Base-by-base conservation (phyloP, 169 alveolate species). In the Cryptosporidium felis region DNA sequence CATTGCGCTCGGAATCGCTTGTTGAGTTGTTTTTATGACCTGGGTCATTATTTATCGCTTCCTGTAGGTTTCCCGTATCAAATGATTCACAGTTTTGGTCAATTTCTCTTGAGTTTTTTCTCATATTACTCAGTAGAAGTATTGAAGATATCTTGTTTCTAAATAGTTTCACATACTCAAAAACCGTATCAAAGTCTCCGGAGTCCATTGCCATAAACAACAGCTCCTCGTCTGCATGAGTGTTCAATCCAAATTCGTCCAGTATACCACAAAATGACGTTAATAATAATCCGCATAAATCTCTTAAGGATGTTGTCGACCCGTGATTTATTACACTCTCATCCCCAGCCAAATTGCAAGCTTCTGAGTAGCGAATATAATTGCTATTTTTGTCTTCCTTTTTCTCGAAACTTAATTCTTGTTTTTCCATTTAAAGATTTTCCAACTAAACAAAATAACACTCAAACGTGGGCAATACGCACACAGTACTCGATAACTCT, bases 251-350 rank as follows among this genome's bases (percentile, higher is more conserved):
- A 18, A 74, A 53, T 0, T 74, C 85, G 28, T 74, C 74, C 28
- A 74, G 41, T 21, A 74, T 74, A 74, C 85, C 67, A 38, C 85
- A 74, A 51, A 74, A 74, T 32, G 85, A 74, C 18, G 85, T 53
- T 38, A 74, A 49, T 12, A 74, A 41, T 12, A 74, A 34, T 49
- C 34, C 40, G 28, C 85, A 74, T 18, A 74, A 56, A n/a, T 74
- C 65, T 10, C 40, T 67, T 14, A 49, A 30, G 8, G 61, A 45
- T n/a, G n/a, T n/a, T n/a, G n/a, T n/a, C n/a, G n/a, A n/a, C n/a
- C n/a, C n/a, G n/a, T n/a, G n/a, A n/a, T n/a, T n/a, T n/a, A n/a
- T n/a, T n/a, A n/a, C n/a, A n/a, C n/a, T n/a, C n/a, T n/a, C n/a
- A n/a, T n/a, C n/a, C n/a, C n/a, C n/a, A n/a, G n/a, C n/a, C n/a